Base-by-base conservation (phyloP, 306 rosid genomes). In the Gastrolobium villosum region DNA sequence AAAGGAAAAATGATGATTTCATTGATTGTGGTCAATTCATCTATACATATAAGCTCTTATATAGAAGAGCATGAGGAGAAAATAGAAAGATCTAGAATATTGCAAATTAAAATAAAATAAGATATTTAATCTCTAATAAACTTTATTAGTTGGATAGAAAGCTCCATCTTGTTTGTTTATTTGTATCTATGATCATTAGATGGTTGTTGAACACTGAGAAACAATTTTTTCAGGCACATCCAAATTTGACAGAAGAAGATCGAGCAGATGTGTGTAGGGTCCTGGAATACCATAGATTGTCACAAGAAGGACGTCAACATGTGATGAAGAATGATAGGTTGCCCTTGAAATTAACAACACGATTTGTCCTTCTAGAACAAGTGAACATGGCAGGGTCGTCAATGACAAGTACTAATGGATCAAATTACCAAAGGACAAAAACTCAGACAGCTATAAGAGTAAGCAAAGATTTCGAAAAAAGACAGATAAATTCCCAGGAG, bases 271-370 rank as follows among this genome's bases (percentile, higher is more conserved):
- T 86, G 35, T 87, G 98, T 65, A 82, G 83, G 50, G 74, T 75
- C 13, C 36, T 94, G 79, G 90, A 88, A 79, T 84, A 88, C 87
- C 91, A 86, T 75, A 88, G 90, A 76, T 80, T 94, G 43, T 92
- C 98, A n/a, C 82, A 82, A 74, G 93, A 88, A 79, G 94, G 89
- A 7, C 82, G 87, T 0, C 72, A 84, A 69, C 97, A 94, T 56
- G 91, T 89, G 72, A 84, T 83, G 87, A 86, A 73, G 82, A 94
- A 94, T 76, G 82, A 90, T 34, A 72, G 96, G 45, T 48, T 94
- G 84, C 96, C 94, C 0, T 6, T 82, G 81, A 86, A 85, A 70
- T 62, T 89, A 62, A 70, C 75, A 0, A 70, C 89, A 0, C 36
- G 8, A 10, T 92, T 90, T 68, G 70, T 82, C 26, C 93, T 90